These are phyloP conservation scores for Amauroascus niger DNA, from an alignment of 2,329 filamentous ascomycete genomes.

Conservation along the genomic window DNA sequence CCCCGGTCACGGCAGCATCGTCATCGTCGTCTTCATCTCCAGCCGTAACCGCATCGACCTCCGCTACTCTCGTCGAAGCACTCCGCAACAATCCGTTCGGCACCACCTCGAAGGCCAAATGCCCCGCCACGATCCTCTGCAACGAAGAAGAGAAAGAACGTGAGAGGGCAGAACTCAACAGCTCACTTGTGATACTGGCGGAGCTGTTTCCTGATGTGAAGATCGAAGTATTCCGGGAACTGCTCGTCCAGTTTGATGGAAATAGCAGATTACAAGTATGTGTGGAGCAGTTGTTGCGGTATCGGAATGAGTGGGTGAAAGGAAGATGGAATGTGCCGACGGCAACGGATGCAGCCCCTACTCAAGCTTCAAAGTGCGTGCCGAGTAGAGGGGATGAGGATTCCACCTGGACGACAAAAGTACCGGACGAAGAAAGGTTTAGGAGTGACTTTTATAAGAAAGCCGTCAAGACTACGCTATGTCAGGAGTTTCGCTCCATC, in stretches of 20 bases:
- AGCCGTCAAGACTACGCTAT: constrained; percentile 32
- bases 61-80: constrained; percentile 35
- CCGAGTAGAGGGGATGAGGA: constrained; percentile 3
- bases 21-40: constrained; percentile 7
- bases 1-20: constrained; percentile 15
- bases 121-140: constrained; percentile 11
- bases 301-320: constrained; percentile 40
- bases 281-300: constrained; percentile 39
- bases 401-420: constrained; percentile 16
- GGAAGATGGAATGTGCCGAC: constrained; percentile 37
- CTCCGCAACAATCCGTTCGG: constrained; percentile 35
- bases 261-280: constrained; percentile 39
- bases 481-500: constrained; percentile 36
- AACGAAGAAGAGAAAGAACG: constrained; percentile 26
- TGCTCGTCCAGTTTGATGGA: constrained; percentile 39
- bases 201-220: constrained; percentile 40
- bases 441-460: constrained; percentile 36
- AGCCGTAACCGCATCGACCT: constrained; percentile 20
- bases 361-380: not conserved
- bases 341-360: constrained; percentile 1
- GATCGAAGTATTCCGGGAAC: constrained; percentile 40
- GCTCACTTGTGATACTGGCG: constrained; percentile 33
- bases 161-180: constrained; percentile 35
- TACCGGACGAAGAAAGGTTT: constrained; percentile 37
- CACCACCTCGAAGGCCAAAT: constrained; percentile 13